A percentile compares a stretch with the other conserved stretches of the same genome.
Evolutionary conservation across 441 rosid genomes (phyloP).

Genomic region (Francoa sonchifolia): DNA sequence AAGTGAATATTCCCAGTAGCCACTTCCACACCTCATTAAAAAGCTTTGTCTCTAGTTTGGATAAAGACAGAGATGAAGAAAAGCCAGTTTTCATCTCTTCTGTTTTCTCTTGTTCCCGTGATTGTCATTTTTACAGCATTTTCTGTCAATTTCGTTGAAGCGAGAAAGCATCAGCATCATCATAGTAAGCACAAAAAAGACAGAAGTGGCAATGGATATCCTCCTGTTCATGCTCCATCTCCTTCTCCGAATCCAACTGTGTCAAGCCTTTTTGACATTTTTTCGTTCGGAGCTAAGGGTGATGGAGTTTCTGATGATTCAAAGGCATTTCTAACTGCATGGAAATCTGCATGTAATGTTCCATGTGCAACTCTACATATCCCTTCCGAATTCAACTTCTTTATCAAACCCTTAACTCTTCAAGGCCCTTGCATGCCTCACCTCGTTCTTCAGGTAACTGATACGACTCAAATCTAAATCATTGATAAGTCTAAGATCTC

Average conservation of each 20-base stretch:
- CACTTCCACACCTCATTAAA: too few species aligned
- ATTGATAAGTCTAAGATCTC: too few species aligned
- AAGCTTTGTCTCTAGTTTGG: too few species aligned
- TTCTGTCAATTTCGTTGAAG: constrained; percentile 25
- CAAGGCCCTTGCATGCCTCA: constrained; percentile 58
- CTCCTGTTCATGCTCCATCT: constrained; percentile 23
- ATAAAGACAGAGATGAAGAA: constrained; percentile 39
- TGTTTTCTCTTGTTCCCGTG: constrained; percentile 10
- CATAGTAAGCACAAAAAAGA: constrained; percentile 19
- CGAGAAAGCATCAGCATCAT: constrained; percentile 25
- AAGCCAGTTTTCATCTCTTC: constrained; percentile 12
- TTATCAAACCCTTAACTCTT: constrained; percentile 40
- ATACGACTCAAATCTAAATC: too few species aligned
- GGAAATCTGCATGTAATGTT: constrained; percentile 52
- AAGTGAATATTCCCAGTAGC: too few species aligned
- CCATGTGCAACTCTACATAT: constrained; percentile 29
- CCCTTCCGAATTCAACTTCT: constrained; percentile 31
- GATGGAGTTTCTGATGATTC: constrained; percentile 50
- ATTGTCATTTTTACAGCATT: constrained; percentile 12
- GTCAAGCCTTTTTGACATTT: constrained; percentile 23
- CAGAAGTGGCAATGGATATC: constrained; percentile 18
- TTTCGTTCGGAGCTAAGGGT: constrained; percentile 44
- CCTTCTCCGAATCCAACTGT: constrained; percentile 13
- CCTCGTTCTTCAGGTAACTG: constrained; percentile 44
- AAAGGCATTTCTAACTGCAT: constrained; percentile 37